These are phyloP conservation scores for Dryadomyces sulphureus DNA, from an alignment of 2,329 filamentous ascomycete species.

Conservation along the genomic window DNA sequence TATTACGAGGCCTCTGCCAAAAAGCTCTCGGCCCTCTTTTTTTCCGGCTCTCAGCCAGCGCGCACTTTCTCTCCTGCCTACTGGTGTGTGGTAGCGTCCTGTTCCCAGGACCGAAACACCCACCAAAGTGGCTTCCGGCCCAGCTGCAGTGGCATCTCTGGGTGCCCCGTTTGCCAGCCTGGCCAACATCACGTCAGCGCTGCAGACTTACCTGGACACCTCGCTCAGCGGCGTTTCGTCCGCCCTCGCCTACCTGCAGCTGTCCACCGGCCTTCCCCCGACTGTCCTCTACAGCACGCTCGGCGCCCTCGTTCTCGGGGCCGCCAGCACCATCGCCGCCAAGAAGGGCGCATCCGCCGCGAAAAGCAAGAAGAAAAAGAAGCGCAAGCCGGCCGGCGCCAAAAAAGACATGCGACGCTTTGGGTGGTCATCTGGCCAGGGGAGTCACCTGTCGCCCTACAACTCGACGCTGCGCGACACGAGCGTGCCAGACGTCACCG, in stretches of 20 bases:
- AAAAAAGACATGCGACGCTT: slow-evolving; percentile 33
- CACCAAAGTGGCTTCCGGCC: slow-evolving; percentile 49
- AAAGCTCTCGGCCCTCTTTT: neutral
- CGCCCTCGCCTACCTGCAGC: slow-evolving; percentile 34
- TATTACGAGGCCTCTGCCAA: neutral
- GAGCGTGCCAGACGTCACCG: slow-evolving; percentile 43
- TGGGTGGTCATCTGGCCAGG: slow-evolving; percentile 26
- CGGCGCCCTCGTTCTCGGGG: slow-evolving; percentile 31
- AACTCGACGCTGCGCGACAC: slow-evolving; percentile 26
- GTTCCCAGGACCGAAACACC: slow-evolving; percentile 21
- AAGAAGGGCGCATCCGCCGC: slow-evolving; percentile 9
- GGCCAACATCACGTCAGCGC: slow-evolving; percentile 37
- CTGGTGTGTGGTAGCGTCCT: slow-evolving; percentile 18
- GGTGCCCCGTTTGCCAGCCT: slow-evolving; percentile 37
- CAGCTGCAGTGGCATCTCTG: slow-evolving; percentile 42
- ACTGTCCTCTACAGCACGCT: slow-evolving; percentile 34
- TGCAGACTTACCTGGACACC: slow-evolving; percentile 43
- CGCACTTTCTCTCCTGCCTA: neutral
- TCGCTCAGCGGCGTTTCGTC: slow-evolving; percentile 33
- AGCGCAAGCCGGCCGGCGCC: slow-evolving; percentile 11
- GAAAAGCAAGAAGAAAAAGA: slow-evolving; percentile 7
- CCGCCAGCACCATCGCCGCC: slow-evolving; percentile 21
- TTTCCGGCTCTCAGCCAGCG: neutral
- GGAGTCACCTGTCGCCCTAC: slow-evolving; percentile 40
- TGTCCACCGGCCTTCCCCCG: slow-evolving; percentile 33